These are phyloP conservation scores for Suillus sp. DNA, from an alignment of 768 basidiomycete species.

Conservation along the genomic window DNA sequence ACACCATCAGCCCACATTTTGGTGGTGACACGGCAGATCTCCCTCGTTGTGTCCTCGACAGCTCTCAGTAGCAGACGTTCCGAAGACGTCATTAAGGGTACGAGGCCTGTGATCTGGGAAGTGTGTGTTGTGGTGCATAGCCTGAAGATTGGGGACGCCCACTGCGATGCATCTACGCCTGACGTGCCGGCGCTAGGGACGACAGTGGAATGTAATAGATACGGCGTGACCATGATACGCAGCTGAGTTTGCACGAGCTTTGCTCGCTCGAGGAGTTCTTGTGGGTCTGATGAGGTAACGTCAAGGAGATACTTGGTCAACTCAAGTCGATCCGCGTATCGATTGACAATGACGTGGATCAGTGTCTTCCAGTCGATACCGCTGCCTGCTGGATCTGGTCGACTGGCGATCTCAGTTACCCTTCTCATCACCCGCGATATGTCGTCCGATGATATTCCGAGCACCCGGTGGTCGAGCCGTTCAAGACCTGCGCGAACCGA, in stretches of 20 bases:
- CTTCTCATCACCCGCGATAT: constrained; percentile 8
- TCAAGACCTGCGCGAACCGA: constrained; percentile 17
- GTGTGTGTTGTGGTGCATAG: constrained; percentile 16
- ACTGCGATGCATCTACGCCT: constrained; percentile 5
- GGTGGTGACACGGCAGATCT: constrained; percentile 21
- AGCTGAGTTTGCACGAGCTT: constrained; percentile 21
- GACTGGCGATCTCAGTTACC: constrained; percentile 9
- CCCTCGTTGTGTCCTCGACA: constrained; percentile 17
- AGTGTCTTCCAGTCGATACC: constrained; percentile 46
- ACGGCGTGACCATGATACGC: constrained; percentile 20
- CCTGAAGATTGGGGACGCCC: constrained; percentile 15
- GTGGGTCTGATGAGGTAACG: constrained; percentile 15
- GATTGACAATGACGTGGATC: constrained; percentile 39
- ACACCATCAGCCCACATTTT: constrained; percentile 25
- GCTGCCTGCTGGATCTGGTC: constrained; percentile 22
- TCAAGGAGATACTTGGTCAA: constrained; percentile 40
- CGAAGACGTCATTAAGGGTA: constrained; percentile 15
- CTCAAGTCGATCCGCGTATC: constrained; percentile 45
- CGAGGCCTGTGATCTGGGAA: constrained; percentile 3
- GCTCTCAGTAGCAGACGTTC: constrained; percentile 18
- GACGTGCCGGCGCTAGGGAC: constrained; percentile 8
- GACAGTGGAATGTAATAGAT: constrained; percentile 20
- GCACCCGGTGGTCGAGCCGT: constrained; percentile 23
- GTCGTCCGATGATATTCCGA: constrained; percentile 19
- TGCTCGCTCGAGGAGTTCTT: constrained; percentile 13